Evolutionary conservation across 495 filamentous ascomycete genomes (phyloP), one percentile per base, ranked within the genome.

Genomic region (Polyplosphaeria fusca): DNA sequence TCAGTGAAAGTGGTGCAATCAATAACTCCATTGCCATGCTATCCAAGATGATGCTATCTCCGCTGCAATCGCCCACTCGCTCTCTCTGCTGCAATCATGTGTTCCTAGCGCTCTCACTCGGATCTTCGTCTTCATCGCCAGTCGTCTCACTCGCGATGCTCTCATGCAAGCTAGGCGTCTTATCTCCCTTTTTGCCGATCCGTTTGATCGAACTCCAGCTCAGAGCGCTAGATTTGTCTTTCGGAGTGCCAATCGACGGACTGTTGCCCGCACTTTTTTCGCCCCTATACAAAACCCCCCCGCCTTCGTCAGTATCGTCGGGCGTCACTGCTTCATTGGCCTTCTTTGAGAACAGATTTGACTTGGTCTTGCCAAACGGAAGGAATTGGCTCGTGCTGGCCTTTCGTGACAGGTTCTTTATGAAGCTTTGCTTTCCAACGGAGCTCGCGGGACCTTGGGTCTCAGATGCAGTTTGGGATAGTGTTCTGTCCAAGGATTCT

Each of bases 351-450:
- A 62, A 65, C 12, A 67, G 51, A 20, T 50, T 56, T 9, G 43
- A 22, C 44, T 67, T 67, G 44, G 58, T 58, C 22, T 67, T 63
- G 26, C 65, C 65, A 55, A 71, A 71, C 38, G 61, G 56, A 3
- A 52, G 30, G 50, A 73, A 73, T 42, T 70, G 71, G 39, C 64
- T 60, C 0, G 66, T 63, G 43, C 62, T 67, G 37, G 55, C 60
- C 52, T 73, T 73, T 28, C 71, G 62, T 11, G 60, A 45, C n/a
- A 73, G 58, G 49, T 72, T 72, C 50, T 68, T 63, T 67, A 73
- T 73, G 57, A 73, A 67, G 1, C 49, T 44, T 39, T 72, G 68
- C 46, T 67, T 71, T 30, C 61, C 56, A 4, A 59, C 35, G 3
- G 46, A 20, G 13, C 22, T 56, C 32, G 50, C 27, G 28, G 38